Conservation (phyloP, 352 stramenopile genomes). For the Globisporangium cylindrosporum region DNA sequence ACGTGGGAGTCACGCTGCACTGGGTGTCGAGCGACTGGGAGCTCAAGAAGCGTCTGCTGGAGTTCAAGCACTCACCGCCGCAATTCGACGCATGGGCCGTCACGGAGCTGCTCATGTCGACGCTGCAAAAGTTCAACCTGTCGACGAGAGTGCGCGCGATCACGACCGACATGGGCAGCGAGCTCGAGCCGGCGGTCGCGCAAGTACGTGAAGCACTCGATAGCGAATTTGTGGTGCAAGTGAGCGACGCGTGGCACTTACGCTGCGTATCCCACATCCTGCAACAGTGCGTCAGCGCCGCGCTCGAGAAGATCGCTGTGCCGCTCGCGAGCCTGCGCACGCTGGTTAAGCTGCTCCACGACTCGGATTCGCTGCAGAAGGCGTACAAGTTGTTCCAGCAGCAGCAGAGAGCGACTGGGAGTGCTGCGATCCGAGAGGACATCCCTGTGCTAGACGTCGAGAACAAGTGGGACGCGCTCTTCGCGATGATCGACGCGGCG, state of each 20-base stretch:
- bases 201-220: neutral
- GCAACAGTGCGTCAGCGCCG: conserved; percentile 1
- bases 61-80: conserved; percentile 10
- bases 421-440: neutral
- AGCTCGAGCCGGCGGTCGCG: neutral
- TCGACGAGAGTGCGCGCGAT: conserved; percentile 12
- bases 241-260: conserved; percentile 8
- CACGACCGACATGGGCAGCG: conserved; percentile 10
- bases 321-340: conserved; percentile 5
- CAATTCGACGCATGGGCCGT: neutral
- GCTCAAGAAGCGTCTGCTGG: conserved; percentile 12
- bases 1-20: conserved; percentile 13
- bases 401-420: neutral
- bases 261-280: conserved; percentile 9
- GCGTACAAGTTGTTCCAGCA: neutral
- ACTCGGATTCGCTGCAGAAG: conserved; percentile 7
- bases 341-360: conserved; percentile 1
- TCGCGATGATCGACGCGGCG: conserved; percentile 10
- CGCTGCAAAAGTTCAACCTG: conserved; percentile 9
- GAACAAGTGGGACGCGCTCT: conserved; percentile 8
- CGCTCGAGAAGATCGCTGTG: neutral
- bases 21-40: conserved; percentile 16
- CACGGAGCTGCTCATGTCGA: conserved; percentile 5
- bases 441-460: conserved; percentile 6
- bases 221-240: neutral